Conservation (phyloP, 139 green algal genomes). For the Micractinium sp. region DNA sequence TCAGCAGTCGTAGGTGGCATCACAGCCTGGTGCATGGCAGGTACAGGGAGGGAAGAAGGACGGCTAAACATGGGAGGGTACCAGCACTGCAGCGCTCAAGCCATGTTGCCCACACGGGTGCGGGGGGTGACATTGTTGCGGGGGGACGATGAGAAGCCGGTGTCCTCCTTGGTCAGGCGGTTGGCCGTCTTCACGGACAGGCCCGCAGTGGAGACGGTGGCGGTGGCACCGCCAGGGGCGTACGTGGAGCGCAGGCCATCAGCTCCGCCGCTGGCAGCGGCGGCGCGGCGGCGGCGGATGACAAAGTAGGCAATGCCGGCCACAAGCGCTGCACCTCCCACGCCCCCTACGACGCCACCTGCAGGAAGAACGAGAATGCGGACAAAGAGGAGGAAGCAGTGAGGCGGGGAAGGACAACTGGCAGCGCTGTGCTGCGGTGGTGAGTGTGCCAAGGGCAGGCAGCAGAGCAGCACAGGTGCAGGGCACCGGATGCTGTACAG, state of each 20-base stretch:
- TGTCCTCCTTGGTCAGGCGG: not conserved
- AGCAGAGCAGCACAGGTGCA: not conserved
- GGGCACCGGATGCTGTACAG: not conserved
- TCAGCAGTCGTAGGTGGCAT: too few relatives aligned
- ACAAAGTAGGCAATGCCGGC: not conserved
- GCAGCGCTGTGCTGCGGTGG: too few relatives aligned
- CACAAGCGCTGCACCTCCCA: not conserved
- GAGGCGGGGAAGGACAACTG: not conserved
- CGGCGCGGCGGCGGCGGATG: not conserved
- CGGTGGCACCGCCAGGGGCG: not conserved
- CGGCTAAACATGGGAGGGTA: not conserved
- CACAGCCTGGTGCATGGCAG: too few relatives aligned
- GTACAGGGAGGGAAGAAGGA: too few relatives aligned
- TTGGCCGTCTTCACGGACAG: not conserved
- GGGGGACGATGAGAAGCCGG: not conserved
- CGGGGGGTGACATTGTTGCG: conserved; percentile 7
- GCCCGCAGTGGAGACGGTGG: too few relatives aligned
- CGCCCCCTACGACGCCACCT: conserved; percentile 11
- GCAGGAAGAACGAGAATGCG: not conserved
- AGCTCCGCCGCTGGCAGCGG: not conserved
- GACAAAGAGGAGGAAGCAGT: not conserved
- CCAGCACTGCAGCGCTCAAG: not conserved
- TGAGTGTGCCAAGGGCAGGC: not conserved
- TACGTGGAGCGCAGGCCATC: not conserved
- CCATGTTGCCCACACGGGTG: not conserved